Conservation (phyloP, 225 moss, liverwort and hornwort genomes). For the Bryum argenteum region DNA sequence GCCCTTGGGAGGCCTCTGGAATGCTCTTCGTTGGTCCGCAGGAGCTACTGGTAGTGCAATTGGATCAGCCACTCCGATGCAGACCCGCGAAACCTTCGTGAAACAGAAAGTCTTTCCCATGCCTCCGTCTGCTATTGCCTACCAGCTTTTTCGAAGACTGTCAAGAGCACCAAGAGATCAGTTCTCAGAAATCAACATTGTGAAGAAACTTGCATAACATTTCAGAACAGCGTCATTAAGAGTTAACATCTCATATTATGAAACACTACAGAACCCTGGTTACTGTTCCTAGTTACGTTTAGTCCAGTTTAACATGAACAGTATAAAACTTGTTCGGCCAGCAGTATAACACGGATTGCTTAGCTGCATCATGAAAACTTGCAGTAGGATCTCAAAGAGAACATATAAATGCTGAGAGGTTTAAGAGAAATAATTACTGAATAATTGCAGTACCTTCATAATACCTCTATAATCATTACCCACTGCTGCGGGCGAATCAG, state of each 20-base stretch:
- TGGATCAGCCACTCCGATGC: constrained; percentile 97
- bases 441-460: constrained; percentile 74
- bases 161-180: constrained; percentile 24
- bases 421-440: background rate
- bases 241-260: constrained; percentile 6
- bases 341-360: constrained; percentile 11
- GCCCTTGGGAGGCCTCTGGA: constrained; percentile 79
- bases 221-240: background rate
- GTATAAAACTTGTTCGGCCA: constrained; percentile 2
- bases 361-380: background rate
- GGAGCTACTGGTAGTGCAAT: constrained; percentile 91
- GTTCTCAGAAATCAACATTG: constrained; percentile 16
- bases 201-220: constrained; percentile 15
- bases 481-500: constrained; percentile 89
- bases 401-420: background rate
- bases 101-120: constrained; percentile 97
- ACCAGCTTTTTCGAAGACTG: constrained; percentile 75
- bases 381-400: background rate
- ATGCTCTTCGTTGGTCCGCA: constrained; percentile 89
- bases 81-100: constrained; percentile 88
- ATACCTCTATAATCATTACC: constrained; percentile 75
- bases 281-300: background rate
- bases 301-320: constrained; percentile 5
- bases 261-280: background rate
- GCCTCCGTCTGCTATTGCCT: constrained; percentile 92